A percentile compares a stretch with the other conserved stretches of the same genome.
Conservation (phyloP, 1,284 basidiomycete genomes). For the Marasmius fiardii region DNA sequence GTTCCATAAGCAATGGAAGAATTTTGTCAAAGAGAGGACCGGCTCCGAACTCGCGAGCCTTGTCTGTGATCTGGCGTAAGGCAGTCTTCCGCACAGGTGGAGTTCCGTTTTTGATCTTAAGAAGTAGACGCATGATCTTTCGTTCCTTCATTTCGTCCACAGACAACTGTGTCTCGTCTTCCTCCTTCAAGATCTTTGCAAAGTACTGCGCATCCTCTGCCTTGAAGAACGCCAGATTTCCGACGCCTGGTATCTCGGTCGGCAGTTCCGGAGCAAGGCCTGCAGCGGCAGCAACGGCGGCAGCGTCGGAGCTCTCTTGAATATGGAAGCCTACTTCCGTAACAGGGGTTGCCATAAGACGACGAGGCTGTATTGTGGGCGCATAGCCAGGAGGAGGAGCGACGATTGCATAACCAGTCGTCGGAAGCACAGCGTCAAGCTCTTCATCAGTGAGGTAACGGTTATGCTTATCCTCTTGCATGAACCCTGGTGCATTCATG, state of each 20-base stretch:
- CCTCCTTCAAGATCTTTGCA: constrained; percentile 92
- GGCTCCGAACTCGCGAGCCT: constrained; percentile 97
- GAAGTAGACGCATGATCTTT: constrained; percentile 98
- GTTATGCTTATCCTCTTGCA: constrained; percentile 92
- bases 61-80: constrained; percentile 98
- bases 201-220: constrained; percentile 98
- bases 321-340: constrained; percentile 91
- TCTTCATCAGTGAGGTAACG: constrained; percentile 95
- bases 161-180: constrained; percentile 91
- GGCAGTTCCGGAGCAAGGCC: constrained; percentile 93
- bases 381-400: constrained; percentile 94
- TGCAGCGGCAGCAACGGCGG: constrained; percentile 81
- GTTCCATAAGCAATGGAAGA: constrained; percentile 96
- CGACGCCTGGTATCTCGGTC: constrained; percentile 99
- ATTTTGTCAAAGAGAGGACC: constrained; percentile 99
- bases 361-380: constrained; percentile 76
- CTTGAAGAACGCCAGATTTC: constrained; percentile 97
- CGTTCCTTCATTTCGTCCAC: constrained; percentile 99
- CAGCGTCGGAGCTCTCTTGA: constrained; percentile 90
- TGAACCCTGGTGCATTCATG: constrained; percentile 81
- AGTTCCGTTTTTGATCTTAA: constrained; percentile 99
- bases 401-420: constrained; percentile 87
- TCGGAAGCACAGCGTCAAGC: constrained; percentile 87
- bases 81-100: constrained; percentile 98
- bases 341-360: constrained; percentile 72